These are phyloP conservation scores for Oleoguttula mirabilis DNA, from an alignment of 495 filamentous ascomycete genomes.

Conservation along the genomic window DNA sequence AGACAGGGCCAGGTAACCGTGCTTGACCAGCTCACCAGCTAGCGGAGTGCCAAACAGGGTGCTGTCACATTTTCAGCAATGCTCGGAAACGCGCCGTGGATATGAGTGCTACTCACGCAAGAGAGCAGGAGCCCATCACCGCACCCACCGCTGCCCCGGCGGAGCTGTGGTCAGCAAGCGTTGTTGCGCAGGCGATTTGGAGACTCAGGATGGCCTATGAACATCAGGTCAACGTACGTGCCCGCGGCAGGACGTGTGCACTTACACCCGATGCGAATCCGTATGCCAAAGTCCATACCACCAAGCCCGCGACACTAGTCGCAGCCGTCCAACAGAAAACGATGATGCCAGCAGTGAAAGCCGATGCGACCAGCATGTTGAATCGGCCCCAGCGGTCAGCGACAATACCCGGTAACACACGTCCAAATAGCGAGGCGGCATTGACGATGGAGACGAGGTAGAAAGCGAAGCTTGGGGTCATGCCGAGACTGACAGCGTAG, in stretches of 20 bases:
- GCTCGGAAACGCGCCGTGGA: neutral
- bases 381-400: conserved; percentile 43
- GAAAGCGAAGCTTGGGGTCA: conserved; percentile 37
- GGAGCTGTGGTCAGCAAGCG: conserved; percentile 1
- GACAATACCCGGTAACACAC: conserved; percentile 43
- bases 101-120: conserved; percentile 2
- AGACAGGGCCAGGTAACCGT: conserved; percentile 12
- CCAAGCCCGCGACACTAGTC: conserved; percentile 29
- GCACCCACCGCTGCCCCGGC: conserved; percentile 10
- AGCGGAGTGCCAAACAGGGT: conserved; percentile 13
- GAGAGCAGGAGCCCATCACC: neutral
- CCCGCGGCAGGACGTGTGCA: neutral
- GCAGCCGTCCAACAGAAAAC: conserved; percentile 34
- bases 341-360: conserved; percentile 30
- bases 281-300: conserved; percentile 27
- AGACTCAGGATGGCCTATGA: conserved; percentile 13
- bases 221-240: neutral
- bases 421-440: conserved; percentile 40
- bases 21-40: conserved; percentile 12
- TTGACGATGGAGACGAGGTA: conserved; percentile 26
- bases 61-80: conserved; percentile 1
- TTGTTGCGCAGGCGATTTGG: conserved; percentile 13
- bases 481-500: conserved; percentile 39
- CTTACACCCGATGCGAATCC: conserved; percentile 33
- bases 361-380: conserved; percentile 33